Percentiles rank a stretch among this genome's conserved stretches.
These are phyloP conservation scores for Lolium rigidum DNA, from an alignment of 176 grass and related monocot species.

Conservation along the genomic window DNA sequence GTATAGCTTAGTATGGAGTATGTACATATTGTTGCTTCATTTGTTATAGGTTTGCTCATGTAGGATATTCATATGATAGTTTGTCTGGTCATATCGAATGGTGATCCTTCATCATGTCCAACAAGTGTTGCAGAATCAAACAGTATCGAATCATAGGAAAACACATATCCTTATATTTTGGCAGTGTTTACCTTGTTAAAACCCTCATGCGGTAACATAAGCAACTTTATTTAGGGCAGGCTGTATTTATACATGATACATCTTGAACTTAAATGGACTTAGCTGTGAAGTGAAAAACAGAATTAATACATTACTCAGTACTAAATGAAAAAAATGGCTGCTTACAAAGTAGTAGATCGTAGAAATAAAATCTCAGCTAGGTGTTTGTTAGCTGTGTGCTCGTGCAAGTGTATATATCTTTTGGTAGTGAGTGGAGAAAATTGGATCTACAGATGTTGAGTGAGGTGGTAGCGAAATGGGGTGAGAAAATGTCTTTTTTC, in stretches of 20 bases:
- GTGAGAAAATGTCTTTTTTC: background rate
- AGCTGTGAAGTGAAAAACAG: background rate
- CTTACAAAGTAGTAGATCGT: background rate
- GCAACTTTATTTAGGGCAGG: background rate
- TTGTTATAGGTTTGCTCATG: constrained; percentile 7
- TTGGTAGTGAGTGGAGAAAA: background rate
- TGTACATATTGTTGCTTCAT: constrained; percentile 1
- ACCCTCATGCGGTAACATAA: background rate
- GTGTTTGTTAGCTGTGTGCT: constrained; percentile 2
- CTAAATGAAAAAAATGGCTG: background rate
- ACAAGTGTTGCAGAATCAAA: background rate
- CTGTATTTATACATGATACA: background rate
- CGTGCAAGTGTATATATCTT: constrained; percentile 20
- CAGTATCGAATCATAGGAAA: background rate
- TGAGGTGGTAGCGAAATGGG: constrained; percentile 3
- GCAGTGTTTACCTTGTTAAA: constrained; percentile 15
- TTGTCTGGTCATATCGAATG: constrained; percentile 21
- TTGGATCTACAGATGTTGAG: background rate
- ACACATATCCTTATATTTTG: constrained; percentile 5
- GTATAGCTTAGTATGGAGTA: background rate
- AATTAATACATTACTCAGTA: background rate
- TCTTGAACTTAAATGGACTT: background rate
- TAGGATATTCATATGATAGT: constrained; percentile 16
- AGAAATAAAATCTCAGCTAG: constrained; percentile 2
- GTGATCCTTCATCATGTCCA: background rate